Evolutionary conservation across 176 grass and related monocot genomes (phyloP), one percentile per base, ranked within the genome.

Genomic region (Eragrostis curvula): DNA sequence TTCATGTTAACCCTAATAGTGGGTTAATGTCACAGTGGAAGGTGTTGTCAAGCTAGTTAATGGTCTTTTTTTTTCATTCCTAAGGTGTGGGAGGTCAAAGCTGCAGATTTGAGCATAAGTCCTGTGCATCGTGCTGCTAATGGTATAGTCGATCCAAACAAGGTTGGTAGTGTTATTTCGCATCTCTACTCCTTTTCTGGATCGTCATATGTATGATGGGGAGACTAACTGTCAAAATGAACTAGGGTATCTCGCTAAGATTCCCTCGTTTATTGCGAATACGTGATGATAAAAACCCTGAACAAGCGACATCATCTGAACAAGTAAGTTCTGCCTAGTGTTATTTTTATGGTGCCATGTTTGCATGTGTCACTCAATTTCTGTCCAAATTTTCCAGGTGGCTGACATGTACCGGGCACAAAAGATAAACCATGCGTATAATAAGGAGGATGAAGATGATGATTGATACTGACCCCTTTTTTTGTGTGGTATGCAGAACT

Each of bases 41-140:
- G 16, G 64, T 65, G 7, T 58, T 23, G n/a, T n/a, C n/a, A 58
- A 40, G n/a, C 5, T n/a, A n/a, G n/a, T n/a, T n/a, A n/a, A n/a
- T n/a, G n/a, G n/a, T n/a, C n/a, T n/a, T n/a, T n/a, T n/a, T n/a
- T n/a, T n/a, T n/a, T n/a, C n/a, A n/a, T n/a, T n/a, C n/a, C n/a
- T n/a, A n/a, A n/a, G 96, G 96, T 98, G 40, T 98, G 96, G 96
- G 96, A 98, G 82, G 96, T 98, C 32, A 98, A 95, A 91, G 96
- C 96, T 82, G 96, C 96, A 56, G 96, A 98, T 92, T 86, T 98
- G 74, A 98, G 96, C 85, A 93, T 98, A 82, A 98, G 96, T 91
- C 96, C 93, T 77, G 96, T 98, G 73, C 96, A 98, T 81, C 93
- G 90, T 83, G 93, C 96, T 92, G 93, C 96, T 62, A 95, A 86